Evolutionary conservation across 2,329 filamentous ascomycete genomes (phyloP).

Genomic region (Harringtonia lauricola): DNA sequence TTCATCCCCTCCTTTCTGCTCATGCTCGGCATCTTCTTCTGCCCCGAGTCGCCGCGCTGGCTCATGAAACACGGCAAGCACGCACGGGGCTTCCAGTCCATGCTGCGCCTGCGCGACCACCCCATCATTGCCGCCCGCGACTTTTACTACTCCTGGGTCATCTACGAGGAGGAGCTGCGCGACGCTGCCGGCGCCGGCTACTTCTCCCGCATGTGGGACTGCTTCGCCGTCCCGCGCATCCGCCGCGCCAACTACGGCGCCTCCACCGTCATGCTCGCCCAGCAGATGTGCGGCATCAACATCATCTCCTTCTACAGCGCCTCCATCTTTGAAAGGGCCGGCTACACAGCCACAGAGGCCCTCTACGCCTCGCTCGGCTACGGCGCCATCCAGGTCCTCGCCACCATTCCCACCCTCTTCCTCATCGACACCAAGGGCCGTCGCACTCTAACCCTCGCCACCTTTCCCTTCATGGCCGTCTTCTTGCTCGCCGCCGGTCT

Average conservation of each 20-base stretch:
- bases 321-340: conserved; percentile 32
- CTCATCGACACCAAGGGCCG: conserved; percentile 57
- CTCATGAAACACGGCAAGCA: conserved; percentile 56
- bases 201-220: conserved; percentile 50
- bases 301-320: conserved; percentile 35
- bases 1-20: conserved; percentile 50
- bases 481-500: conserved; percentile 42
- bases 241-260: conserved; percentile 63
- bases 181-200: conserved; percentile 34
- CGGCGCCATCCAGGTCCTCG: conserved; percentile 49
- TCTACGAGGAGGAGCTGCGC: conserved; percentile 44
- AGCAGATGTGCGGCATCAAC: conserved; percentile 53
- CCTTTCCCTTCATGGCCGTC: conserved; percentile 57
- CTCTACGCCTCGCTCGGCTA: conserved; percentile 32
- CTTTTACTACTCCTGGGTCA: conserved; percentile 49
- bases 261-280: conserved; percentile 69
- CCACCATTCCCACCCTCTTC: conserved; percentile 55
- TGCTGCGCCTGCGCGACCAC: conserved; percentile 41
- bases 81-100: conserved; percentile 43
- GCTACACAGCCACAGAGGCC: conserved; percentile 25
- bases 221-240: conserved; percentile 58
- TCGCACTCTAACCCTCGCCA: conserved; percentile 49
- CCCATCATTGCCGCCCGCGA: conserved; percentile 45
- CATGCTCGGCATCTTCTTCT: conserved; percentile 49
- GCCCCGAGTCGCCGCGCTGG: conserved; percentile 55